A percentile compares a stretch with the other conserved stretches of the same genome.
phyloP scores from a whole-genome alignment of 352 stramenopile species.

The Globisporangium abappressorium region DNA sequence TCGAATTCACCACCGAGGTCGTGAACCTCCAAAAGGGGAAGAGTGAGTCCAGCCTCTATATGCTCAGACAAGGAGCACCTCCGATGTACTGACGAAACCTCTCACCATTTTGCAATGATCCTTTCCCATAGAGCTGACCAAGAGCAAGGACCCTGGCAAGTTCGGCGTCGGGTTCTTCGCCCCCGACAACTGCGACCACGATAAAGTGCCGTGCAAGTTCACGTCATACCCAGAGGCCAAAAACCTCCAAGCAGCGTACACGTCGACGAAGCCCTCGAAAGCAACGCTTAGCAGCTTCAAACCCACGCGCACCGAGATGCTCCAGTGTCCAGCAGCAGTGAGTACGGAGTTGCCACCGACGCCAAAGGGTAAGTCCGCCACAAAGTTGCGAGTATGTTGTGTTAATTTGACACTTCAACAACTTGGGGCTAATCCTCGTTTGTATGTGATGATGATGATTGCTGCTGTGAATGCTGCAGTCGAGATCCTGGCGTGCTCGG shows the following conservation, averaged over 20 bases:
- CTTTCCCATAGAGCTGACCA: slow-evolving; percentile 19
- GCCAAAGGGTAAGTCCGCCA: slow-evolving; percentile 22
- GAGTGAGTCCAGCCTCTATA: slow-evolving; percentile 11
- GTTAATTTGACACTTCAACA: no score
- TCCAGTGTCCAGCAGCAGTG: slow-evolving; percentile 37
- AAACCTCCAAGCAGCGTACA: slow-evolving; percentile 70
- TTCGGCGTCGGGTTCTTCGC: slow-evolving; percentile 73
- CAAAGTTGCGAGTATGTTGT: no score
- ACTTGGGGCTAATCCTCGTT: not conserved
- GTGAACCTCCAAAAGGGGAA: slow-evolving; percentile 36
- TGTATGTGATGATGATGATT: not conserved
- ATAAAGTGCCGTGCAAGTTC: slow-evolving; percentile 47
- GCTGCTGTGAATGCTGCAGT: slow-evolving; percentile 21
- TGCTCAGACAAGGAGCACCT: not conserved
- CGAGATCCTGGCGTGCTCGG: slow-evolving; percentile 40
- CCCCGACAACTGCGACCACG: slow-evolving; percentile 68
- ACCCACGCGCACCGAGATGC: slow-evolving; percentile 29
- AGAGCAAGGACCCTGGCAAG: slow-evolving; percentile 48
- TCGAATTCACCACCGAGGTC: slow-evolving; percentile 68
- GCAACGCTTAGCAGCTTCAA: slow-evolving; percentile 38
- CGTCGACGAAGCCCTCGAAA: slow-evolving; percentile 47
- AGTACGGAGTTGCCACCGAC: slow-evolving; percentile 16
- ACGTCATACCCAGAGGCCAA: slow-evolving; percentile 67
- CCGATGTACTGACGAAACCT: not conserved
- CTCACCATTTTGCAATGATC: not conserved